These are phyloP conservation scores for Aspergillus campestris DNA, from an alignment of 495 filamentous ascomycete genomes.

Conservation along the genomic window DNA sequence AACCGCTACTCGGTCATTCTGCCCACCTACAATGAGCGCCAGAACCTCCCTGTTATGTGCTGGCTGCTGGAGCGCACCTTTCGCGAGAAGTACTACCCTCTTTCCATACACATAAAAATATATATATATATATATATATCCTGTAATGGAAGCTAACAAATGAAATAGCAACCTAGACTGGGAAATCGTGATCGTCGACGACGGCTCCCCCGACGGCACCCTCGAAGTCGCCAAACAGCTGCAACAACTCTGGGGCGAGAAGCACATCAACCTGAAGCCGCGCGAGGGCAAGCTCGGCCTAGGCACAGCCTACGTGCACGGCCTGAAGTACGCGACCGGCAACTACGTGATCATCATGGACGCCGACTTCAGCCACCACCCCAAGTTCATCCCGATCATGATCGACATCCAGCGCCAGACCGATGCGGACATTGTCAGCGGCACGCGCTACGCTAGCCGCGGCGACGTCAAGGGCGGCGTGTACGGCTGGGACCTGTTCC, in stretches of 20 bases:
- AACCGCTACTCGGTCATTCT: conserved; percentile 95
- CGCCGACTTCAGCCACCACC: conserved; percentile 97
- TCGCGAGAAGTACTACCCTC: conserved; percentile 48
- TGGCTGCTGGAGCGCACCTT: conserved; percentile 91
- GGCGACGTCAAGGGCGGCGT: conserved; percentile 66
- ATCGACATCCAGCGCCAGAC: conserved; percentile 59
- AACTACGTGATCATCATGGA: conserved; percentile 99
- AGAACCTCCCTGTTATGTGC: conserved; percentile 89
- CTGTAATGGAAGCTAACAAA: too few species aligned
- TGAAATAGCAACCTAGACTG: conserved; percentile 74
- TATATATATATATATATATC: too few species aligned
- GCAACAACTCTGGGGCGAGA: conserved; percentile 64
- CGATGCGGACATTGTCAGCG: conserved; percentile 92
- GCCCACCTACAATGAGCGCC: conserved; percentile 96
- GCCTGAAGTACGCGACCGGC: conserved; percentile 74
- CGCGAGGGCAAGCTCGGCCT: conserved; percentile 92
- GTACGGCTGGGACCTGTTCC: conserved; percentile 94
- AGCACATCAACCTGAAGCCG: conserved; percentile 73
- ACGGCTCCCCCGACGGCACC: conserved; percentile 93
- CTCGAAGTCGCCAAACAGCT: conserved; percentile 85
- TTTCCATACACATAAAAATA: too few species aligned
- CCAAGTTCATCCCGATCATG: conserved; percentile 91
- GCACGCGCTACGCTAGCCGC: conserved; percentile 77
- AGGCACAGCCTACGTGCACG: conserved; percentile 95
- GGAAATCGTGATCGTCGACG: conserved; percentile 96